Percentiles rank a stretch among this genome's conserved stretches.
Conservation (phyloP, 345 rosid genomes). For the Brassica juncea region DNA sequence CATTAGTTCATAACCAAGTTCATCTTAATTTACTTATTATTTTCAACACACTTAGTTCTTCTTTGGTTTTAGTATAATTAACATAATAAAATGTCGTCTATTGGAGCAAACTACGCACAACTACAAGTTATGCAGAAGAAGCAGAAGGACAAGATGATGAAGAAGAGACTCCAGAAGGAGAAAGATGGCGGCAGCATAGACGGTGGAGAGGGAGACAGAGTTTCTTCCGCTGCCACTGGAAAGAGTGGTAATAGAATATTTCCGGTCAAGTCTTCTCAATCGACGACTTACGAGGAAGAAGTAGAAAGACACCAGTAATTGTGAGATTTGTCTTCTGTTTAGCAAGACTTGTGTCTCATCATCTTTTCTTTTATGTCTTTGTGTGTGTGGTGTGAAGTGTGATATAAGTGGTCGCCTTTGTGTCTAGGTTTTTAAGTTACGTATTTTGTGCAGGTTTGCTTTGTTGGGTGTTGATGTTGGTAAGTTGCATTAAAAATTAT, state of each 20-base stretch:
- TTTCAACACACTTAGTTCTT: not conserved
- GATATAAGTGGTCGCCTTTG: conserved; percentile 5
- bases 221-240: conserved; percentile 30
- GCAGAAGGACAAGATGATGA: conserved; percentile 41
- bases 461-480: conserved; percentile 11
- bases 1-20: conserved; percentile 23
- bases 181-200: conserved; percentile 13
- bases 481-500: not conserved
- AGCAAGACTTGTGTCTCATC: not conserved
- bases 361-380: not conserved
- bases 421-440: conserved; percentile 15
- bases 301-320: conserved; percentile 18
- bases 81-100: conserved; percentile 32
- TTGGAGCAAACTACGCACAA: conserved; percentile 43
- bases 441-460: conserved; percentile 12
- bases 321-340: conserved; percentile 17
- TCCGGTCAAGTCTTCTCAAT: conserved; percentile 30
- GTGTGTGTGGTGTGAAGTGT: conserved; percentile 25
- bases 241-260: conserved; percentile 34
- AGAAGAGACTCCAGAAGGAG: conserved; percentile 34
- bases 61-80: conserved; percentile 15
- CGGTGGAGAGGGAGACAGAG: conserved; percentile 14
- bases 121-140: conserved; percentile 39
- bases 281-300: conserved; percentile 15
- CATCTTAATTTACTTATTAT: conserved; percentile 20